Conservation (phyloP, 2,329 filamentous ascomycete species). For the Cytospora schulzeri region DNA sequence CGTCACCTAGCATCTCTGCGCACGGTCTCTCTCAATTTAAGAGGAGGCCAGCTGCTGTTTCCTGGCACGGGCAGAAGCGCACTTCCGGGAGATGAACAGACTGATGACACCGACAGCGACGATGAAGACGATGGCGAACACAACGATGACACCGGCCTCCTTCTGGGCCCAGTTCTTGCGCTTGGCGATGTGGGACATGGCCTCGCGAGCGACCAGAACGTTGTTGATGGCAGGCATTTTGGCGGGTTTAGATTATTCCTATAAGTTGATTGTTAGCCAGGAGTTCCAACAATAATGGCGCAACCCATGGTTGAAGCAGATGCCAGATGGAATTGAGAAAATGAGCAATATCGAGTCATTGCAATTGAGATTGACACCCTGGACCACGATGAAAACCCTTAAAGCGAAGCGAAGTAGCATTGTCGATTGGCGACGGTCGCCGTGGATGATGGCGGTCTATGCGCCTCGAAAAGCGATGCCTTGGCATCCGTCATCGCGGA, state of each 20-base stretch:
- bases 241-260: slow-evolving; percentile 8
- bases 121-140: slow-evolving; percentile 62
- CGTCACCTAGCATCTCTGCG: not conserved
- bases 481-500: slow-evolving; percentile 27
- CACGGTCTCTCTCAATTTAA: not conserved
- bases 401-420: slow-evolving; percentile 6
- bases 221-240: slow-evolving; percentile 42
- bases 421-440: slow-evolving; percentile 8
- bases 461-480: slow-evolving; percentile 10
- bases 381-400: not conserved
- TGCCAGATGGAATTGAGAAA: not conserved
- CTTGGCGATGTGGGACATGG: slow-evolving; percentile 49
- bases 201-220: slow-evolving; percentile 38
- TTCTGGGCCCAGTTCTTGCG: slow-evolving; percentile 60
- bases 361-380: slow-evolving; percentile 1
- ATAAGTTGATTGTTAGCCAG: slow-evolving; percentile 13
- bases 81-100: slow-evolving; percentile 47
- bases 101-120: slow-evolving; percentile 52
- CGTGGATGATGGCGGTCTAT: slow-evolving; percentile 15
- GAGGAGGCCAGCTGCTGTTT: slow-evolving; percentile 7
- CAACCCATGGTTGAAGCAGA: not conserved
- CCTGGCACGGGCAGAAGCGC: slow-evolving; percentile 34
- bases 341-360: slow-evolving; percentile 1
- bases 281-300: not conserved
- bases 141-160: slow-evolving; percentile 63